A percentile compares a stretch with the other conserved stretches of the same genome.
Conservation (phyloP, 805 yeast genomes). For the Candida manassasensis region DNA sequence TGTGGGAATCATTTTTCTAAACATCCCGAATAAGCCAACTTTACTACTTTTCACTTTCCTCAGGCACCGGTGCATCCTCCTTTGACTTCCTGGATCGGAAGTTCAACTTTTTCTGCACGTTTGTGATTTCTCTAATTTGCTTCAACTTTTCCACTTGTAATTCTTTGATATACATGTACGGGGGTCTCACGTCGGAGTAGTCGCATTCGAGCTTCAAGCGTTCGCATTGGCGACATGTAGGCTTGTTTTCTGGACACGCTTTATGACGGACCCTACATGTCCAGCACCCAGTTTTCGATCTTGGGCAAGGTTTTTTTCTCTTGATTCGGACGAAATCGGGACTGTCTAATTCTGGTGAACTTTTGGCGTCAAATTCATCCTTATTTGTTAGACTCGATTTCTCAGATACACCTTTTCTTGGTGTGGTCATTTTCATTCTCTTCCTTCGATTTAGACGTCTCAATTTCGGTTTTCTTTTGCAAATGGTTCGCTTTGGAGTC, state of each 20-base stretch:
- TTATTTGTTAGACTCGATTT: not conserved
- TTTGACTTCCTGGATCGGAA: slow-evolving; percentile 13
- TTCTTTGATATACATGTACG: slow-evolving; percentile 44
- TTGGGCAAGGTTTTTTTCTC: slow-evolving; percentile 17
- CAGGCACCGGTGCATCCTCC: too few relatives aligned
- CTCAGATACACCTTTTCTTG: not conserved
- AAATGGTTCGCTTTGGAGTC: too few relatives aligned
- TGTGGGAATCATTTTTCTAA: not conserved
- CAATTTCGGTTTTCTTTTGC: too few relatives aligned
- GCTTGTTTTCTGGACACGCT: slow-evolving; percentile 64
- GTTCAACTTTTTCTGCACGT: slow-evolving; percentile 20
- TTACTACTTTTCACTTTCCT: too few relatives aligned
- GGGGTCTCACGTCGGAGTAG: slow-evolving; percentile 47
- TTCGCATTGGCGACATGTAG: slow-evolving; percentile 54
- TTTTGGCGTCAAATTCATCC: not conserved
- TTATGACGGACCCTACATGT: slow-evolving; percentile 71
- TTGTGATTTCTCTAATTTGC: slow-evolving; percentile 44
- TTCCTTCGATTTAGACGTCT: too few relatives aligned
- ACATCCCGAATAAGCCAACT: too few relatives aligned
- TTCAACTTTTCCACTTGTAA: slow-evolving; percentile 43
- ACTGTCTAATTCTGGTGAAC: slow-evolving; percentile 4
- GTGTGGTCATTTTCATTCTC: too few relatives aligned
- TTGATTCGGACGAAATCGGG: too few relatives aligned
- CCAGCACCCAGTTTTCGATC: slow-evolving; percentile 71
- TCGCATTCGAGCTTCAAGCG: slow-evolving; percentile 56